These are phyloP conservation scores for Cinnamomum micranthum DNA, from an alignment of 164 flowering plant genomes.

Conservation along the genomic window DNA sequence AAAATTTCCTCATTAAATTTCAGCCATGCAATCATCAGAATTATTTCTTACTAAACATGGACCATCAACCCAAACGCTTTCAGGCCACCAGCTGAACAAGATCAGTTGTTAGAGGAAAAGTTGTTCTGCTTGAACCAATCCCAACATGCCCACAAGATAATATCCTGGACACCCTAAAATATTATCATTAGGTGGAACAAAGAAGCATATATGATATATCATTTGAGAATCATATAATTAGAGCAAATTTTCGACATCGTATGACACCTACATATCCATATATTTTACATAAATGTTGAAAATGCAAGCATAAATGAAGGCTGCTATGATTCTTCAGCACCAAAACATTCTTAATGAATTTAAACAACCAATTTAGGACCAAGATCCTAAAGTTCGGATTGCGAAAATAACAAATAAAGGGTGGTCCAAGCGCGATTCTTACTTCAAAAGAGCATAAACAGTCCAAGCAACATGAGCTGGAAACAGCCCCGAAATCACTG, in stretches of 20 bases:
- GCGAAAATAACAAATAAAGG: neutral
- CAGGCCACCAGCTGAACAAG: neutral
- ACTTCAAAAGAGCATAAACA: constrained; percentile 66
- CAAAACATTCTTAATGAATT: neutral
- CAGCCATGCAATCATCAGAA: neutral
- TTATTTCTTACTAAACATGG: too few species aligned
- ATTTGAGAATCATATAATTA: neutral
- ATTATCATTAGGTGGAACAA: neutral
- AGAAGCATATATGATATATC: too few species aligned
- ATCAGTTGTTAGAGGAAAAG: neutral
- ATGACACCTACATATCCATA: neutral
- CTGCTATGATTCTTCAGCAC: neutral
- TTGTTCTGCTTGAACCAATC: neutral
- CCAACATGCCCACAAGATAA: neutral
- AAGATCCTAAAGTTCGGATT: neutral
- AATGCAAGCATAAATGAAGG: neutral
- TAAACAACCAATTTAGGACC: neutral
- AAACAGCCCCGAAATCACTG: constrained; percentile 65
- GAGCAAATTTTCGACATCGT: neutral
- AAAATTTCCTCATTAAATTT: neutral
- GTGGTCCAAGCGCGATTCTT: constrained; percentile 15
- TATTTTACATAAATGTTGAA: neutral
- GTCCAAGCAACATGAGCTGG: constrained; percentile 89
- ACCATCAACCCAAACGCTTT: too few species aligned
- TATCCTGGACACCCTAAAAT: neutral